phyloP scores from a whole-genome alignment of 2,329 filamentous ascomycete species.

The Trichoderma endophyticum region DNA sequence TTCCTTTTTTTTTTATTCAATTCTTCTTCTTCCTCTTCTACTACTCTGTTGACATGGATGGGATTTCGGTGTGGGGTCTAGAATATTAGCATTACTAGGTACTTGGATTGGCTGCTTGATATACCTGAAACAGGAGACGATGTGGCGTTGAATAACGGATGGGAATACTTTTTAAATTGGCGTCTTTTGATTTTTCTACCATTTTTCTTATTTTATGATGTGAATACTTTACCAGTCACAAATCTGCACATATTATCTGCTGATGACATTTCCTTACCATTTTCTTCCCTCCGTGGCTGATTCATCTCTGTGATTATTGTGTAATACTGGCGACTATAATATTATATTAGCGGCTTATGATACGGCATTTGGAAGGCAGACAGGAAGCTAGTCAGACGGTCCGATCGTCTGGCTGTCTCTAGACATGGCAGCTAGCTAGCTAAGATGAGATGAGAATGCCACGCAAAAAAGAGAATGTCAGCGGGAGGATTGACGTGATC shows the following conservation, averaged over 20 bases:
- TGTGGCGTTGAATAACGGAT: slow-evolving; percentile 9
- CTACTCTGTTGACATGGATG: slow-evolving; percentile 9
- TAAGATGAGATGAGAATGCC: not conserved
- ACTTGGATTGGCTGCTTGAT: slow-evolving; percentile 15
- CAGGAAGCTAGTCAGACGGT: slow-evolving; percentile 5
- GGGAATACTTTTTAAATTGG: not conserved
- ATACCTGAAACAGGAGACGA: slow-evolving; percentile 16
- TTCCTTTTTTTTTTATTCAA: not conserved
- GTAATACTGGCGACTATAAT: not conserved
- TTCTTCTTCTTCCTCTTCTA: not conserved
- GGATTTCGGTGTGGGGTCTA: slow-evolving; percentile 3
- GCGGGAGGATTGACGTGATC: not conserved
- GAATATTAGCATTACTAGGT: slow-evolving; percentile 12
- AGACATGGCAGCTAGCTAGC: not conserved
- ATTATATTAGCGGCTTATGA: not conserved
- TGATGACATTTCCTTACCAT: not conserved
- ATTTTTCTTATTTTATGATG: slow-evolving; percentile 24
- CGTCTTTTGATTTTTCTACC: slow-evolving; percentile 20
- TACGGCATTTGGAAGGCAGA: not conserved
- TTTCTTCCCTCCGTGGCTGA: not conserved
- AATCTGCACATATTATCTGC: slow-evolving; percentile 2
- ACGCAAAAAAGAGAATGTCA: not conserved
- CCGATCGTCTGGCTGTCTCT: slow-evolving; percentile 1
- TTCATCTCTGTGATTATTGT: not conserved
- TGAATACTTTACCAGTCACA: slow-evolving; percentile 24